Percentiles rank a stretch among this genome's conserved stretches.
Conservation (phyloP, 2,329 filamentous ascomycete genomes). For the Alternaria sp. region DNA sequence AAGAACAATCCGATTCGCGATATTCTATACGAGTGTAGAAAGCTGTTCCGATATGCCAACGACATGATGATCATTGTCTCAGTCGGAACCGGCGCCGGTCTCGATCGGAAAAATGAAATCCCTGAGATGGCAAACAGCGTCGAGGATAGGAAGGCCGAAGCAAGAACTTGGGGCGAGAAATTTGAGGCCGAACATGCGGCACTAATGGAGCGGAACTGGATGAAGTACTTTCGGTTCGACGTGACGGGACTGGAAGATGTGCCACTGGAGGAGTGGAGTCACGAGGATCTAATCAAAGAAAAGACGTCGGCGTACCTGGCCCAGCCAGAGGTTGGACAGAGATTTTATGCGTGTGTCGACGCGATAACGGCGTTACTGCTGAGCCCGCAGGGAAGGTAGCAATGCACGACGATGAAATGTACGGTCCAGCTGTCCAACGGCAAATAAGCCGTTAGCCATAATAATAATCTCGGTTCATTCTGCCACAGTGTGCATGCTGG, state of each 20-base stretch:
- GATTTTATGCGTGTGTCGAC: conserved; percentile 44
- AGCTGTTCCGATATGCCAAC: conserved; percentile 41
- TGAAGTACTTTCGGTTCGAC: conserved; percentile 47
- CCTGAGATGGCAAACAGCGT: conserved; percentile 42
- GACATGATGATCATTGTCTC: conserved; percentile 46
- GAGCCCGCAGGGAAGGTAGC: conserved; percentile 16
- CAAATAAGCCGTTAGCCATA: background rate
- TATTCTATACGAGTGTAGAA: conserved; percentile 42
- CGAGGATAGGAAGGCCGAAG: conserved; percentile 30
- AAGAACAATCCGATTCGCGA: conserved; percentile 48
- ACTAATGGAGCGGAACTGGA: conserved; percentile 40
- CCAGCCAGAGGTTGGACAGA: conserved; percentile 30
- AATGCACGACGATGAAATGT: background rate
- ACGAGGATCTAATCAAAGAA: conserved; percentile 37
- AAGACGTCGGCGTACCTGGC: conserved; percentile 41
- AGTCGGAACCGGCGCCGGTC: conserved; percentile 38
- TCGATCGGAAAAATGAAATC: conserved; percentile 28
- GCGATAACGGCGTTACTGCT: conserved; percentile 37
- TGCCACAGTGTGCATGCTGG: background rate
- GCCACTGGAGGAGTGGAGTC: conserved; percentile 42
- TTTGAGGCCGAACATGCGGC: conserved; percentile 37
- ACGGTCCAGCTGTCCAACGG: background rate
- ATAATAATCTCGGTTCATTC: background rate
- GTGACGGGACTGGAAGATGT: conserved; percentile 39
- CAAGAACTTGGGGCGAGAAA: conserved; percentile 27